Evolutionary conservation across 805 yeast genomes (phyloP), one percentile per base, ranked within the genome.

Genomic region (Candida patagonica): DNA sequence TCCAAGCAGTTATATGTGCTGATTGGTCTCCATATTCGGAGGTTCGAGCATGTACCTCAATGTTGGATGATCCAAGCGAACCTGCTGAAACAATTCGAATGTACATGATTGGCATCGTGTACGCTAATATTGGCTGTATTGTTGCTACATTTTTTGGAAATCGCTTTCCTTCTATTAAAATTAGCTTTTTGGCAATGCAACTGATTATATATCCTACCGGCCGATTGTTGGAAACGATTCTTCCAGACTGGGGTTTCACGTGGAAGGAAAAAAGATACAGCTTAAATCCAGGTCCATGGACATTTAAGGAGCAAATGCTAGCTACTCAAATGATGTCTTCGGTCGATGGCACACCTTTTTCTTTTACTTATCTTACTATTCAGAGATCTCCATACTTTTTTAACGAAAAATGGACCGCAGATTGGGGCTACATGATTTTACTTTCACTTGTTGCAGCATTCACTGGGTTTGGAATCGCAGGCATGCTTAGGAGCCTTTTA

Each of bases 281-380:
- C 8, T 57, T 74, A 43, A 76, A 53, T 51, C 80, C 80, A 5
- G 79, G 81, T 7, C 79, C 78, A 13, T 78, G 80, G 78, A 61
- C 65, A 30, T 61, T 56, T 45, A 78, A 78, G 52, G 84, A 78
- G 51, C 83, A 77, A 54, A 74, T 76, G 78, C 65, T 78, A 42
- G 61, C 77, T 7, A 71, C 82, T 13, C 37, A 41, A 8, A 43
- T 41, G 36, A 29, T 46, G 27, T 30, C 27, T 20, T 29, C 35
- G 17, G 25, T 38, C 16, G 13, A 16, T 9, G 27, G 40, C 12
- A 20, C 16, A 13, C 26, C 45, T n/a, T 40, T 40, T 21, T 44
- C 38, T 15, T 38, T 43, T 42, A 42, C 40, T 24, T 46, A 41
- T 22, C 38, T 50, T 12, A 33, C 40, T 29, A 50, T 45, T 5